Evolutionary conservation across 257 asterid genomes (phyloP).

Genomic region (Solanum gracilifrons): DNA sequence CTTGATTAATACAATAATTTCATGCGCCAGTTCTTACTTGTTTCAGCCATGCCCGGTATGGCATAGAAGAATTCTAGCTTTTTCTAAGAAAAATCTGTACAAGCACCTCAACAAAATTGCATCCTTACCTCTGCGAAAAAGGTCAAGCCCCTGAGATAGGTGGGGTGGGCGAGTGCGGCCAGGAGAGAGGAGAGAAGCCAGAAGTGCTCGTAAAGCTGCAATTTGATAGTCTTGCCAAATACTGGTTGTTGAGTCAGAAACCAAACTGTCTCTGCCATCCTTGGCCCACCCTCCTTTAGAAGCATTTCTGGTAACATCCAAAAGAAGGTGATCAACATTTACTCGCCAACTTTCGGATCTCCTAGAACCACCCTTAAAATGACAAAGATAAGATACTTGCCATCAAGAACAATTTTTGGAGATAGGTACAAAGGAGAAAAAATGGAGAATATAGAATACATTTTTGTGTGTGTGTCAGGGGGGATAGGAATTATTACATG

Average conservation of each 20-base stretch:
- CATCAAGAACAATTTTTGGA: neutral
- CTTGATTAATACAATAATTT: neutral
- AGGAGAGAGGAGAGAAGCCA: constrained; percentile 84
- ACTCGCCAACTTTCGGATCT: constrained; percentile 67
- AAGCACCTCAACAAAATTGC: neutral
- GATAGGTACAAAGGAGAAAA: neutral
- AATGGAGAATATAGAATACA: neutral
- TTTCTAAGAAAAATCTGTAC: neutral
- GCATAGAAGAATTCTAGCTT: neutral
- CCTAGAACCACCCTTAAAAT: constrained; percentile 58
- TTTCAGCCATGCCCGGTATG: neutral
- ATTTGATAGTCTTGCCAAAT: constrained; percentile 51
- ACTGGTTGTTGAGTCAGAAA: constrained; percentile 25
- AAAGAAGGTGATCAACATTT: constrained; percentile 54
- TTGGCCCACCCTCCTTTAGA: constrained; percentile 47
- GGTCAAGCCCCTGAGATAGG: constrained; percentile 50
- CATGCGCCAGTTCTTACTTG: neutral
- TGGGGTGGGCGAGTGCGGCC: constrained; percentile 56
- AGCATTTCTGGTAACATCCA: constrained; percentile 55
- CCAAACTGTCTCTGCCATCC: constrained; percentile 22
- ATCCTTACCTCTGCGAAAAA: constrained; percentile 57
- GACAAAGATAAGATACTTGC: neutral
- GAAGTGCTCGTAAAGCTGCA: constrained; percentile 75
- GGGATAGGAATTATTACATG: neutral
- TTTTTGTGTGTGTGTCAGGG: neutral